phyloP scores from a whole-genome alignment of 371 early-diverging fungal species.

The Mucor mucedo region DNA sequence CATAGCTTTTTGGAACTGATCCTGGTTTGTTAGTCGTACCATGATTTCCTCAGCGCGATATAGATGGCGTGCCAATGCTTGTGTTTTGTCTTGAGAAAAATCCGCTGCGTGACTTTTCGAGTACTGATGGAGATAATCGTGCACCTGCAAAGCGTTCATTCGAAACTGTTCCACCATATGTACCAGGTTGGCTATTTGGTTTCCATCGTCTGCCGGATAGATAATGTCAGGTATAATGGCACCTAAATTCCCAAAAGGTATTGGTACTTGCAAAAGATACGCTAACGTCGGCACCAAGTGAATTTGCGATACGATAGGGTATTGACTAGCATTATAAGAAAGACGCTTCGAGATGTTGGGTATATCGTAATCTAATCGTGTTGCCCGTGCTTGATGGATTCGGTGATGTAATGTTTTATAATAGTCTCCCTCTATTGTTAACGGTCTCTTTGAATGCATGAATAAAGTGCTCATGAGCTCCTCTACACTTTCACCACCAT shows the following conservation, averaged over 20 bases:
- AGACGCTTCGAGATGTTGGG: conserved; percentile 17
- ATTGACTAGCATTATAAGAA: conserved; percentile 34
- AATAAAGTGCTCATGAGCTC: conserved; percentile 90
- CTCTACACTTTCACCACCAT: conserved; percentile 93
- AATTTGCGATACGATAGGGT: conserved; percentile 75
- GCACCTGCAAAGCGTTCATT: conserved; percentile 80
- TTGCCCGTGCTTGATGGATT: conserved; percentile 31
- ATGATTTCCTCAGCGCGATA: conserved; percentile 31
- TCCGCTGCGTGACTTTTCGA: conserved; percentile 40
- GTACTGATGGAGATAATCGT: conserved; percentile 69
- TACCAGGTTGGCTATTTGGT: conserved; percentile 50
- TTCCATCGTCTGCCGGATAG: conserved; percentile 18
- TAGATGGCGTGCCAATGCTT: conserved; percentile 29
- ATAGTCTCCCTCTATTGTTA: conserved; percentile 23
- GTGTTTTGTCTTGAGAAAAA: conserved; percentile 30
- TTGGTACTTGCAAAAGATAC: conserved; percentile 73
- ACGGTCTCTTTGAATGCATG: conserved; percentile 66
- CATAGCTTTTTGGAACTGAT: conserved; percentile 24
- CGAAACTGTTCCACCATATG: conserved; percentile 62
- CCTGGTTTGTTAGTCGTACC: conserved; percentile 32
- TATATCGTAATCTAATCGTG: conserved; percentile 38
- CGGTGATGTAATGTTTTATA: conserved; percentile 22
- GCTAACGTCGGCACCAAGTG: conserved; percentile 84
- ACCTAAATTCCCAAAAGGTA: conserved; percentile 88
- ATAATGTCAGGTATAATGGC: conserved; percentile 78